Base-by-base conservation (phyloP, 2,329 filamentous ascomycete species). In the Ceratocystis eucalypticola region DNA sequence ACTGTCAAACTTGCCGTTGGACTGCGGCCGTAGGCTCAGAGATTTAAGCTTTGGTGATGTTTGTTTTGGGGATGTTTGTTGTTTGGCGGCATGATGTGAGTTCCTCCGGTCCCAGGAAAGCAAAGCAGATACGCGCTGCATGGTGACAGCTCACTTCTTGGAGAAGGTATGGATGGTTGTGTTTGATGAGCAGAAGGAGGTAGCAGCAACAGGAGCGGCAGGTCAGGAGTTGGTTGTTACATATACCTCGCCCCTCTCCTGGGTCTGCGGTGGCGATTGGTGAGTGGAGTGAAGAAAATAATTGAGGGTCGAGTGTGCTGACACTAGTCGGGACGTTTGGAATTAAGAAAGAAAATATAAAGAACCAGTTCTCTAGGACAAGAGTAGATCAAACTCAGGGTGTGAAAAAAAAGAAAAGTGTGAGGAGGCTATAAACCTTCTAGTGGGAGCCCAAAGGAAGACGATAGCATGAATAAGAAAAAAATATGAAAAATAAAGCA, bases 41-140 rank as follows among this genome's bases (percentile, higher is more conserved):
- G 66, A 62, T 22, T 64, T 65, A 22, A 64, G 64, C 46, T 37
- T 50, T 50, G 63, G 66, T 10, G 57, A 25, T 48, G 48, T 37
- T 37, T 61, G 68, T 48, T 66, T 66, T 48, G 64, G 57, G 15
- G 66, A 37, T 15, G 62, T 62, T 66, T 69, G 66, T 37, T 61
- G 68, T 48, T 66, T 66, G 61, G 64, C 62, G 46, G 66, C 22
- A n/a, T 59, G 64, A 64, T 69, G 66, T 22, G 69, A 69, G 65
- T 68, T 69, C 63, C 69, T 65, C 65, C 66, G 67, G 65, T 70
- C 69, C 69, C 69, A 70, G 57, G 69, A 69, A 8, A 70, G 62
- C 6, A 70, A 61, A 45, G 69, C 69, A 37, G 69, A 70, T 61
- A 70, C 68, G 46, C 68, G 68, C 59, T 70, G 69, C 69, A 70